Evolutionary conservation across 129 eudicot genomes (phyloP).

Genomic region (Oenanthe sinensis): DNA sequence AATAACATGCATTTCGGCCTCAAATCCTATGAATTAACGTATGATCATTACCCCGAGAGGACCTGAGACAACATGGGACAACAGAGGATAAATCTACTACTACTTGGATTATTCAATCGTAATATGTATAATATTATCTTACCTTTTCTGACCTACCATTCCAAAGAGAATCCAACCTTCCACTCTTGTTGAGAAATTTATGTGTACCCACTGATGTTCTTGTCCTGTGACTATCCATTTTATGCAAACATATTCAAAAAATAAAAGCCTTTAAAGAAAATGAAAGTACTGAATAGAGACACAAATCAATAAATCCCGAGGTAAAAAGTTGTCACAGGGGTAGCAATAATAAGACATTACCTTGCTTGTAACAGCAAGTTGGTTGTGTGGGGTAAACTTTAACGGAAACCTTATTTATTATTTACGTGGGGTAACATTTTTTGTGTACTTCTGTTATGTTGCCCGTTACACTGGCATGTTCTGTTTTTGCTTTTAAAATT

Average conservation of each 20-base stretch:
- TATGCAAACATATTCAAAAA: neutral
- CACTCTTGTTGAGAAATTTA: neutral
- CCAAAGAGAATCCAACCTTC: neutral
- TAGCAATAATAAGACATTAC: neutral
- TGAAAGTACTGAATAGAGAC: neutral
- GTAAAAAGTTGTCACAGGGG: no score
- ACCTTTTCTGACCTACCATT: neutral
- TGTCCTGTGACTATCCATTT: neutral
- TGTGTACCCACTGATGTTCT: neutral
- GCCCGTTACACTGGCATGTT: neutral
- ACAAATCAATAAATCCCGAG: no score
- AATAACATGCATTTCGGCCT: no score
- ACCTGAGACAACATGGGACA: no score
- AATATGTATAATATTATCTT: neutral
- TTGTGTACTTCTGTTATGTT: neutral
- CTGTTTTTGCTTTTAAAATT: neutral
- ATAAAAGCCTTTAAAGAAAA: neutral
- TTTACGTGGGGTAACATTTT: neutral
- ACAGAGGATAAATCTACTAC: no score
- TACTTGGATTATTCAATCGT: no score
- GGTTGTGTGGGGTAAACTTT: neutral
- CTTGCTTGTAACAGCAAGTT: neutral
- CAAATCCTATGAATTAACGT: no score
- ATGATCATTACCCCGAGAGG: neutral
- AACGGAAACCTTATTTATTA: constrained; percentile 1